Conservation (phyloP, 495 filamentous ascomycete genomes). For the Aspergillus nidulans region DNA sequence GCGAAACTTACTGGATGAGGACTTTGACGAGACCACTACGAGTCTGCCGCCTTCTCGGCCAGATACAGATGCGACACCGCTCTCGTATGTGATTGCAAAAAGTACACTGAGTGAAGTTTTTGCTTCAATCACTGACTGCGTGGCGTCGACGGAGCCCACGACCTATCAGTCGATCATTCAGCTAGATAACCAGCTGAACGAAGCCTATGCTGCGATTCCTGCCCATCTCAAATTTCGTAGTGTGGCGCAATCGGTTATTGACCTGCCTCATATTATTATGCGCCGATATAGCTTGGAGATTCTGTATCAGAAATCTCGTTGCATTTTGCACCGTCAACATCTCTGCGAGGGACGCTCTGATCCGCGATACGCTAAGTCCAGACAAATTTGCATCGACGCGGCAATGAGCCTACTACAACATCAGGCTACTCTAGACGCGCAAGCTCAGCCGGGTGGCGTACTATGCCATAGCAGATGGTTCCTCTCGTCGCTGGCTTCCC, state of each 20-base stretch:
- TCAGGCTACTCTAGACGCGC: constrained; percentile 4
- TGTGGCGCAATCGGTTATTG: neutral
- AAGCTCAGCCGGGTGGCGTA: constrained; percentile 8
- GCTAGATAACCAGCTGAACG: neutral
- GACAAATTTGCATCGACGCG: constrained; percentile 4
- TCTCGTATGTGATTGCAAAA: constrained; percentile 6
- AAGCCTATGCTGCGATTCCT: neutral
- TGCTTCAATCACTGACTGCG: neutral
- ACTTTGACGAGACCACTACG: constrained; percentile 3
- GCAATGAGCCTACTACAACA: constrained; percentile 6
- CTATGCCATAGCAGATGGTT: neutral
- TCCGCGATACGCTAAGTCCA: neutral
- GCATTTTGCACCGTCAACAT: constrained; percentile 2
- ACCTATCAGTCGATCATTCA: neutral
- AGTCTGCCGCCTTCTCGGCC: constrained; percentile 1
- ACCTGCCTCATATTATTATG: constrained; percentile 3
- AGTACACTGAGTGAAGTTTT: neutral
- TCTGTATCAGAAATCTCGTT: constrained; percentile 8
- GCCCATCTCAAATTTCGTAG: neutral
- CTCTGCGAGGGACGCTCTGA: neutral
- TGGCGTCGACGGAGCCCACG: neutral
- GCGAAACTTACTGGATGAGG: constrained; percentile 1
- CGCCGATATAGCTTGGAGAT: constrained; percentile 5
- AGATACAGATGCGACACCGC: constrained; percentile 1
- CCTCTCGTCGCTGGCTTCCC: neutral